These are phyloP conservation scores for Boehmeria nivea DNA, from an alignment of 306 rosid genomes.

Conservation along the genomic window DNA sequence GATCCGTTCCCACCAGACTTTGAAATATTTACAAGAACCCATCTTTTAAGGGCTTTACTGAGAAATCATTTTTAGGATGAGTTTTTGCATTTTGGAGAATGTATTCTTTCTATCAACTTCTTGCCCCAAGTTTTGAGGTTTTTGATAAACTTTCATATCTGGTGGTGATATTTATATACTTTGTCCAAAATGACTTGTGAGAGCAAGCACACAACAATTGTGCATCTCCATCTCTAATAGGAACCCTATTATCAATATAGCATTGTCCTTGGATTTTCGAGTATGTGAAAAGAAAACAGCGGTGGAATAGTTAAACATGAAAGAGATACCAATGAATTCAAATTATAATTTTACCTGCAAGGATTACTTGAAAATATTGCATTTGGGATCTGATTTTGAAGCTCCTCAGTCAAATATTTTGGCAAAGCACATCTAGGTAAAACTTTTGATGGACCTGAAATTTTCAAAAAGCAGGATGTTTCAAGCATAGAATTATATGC, in stretches of 20 bases:
- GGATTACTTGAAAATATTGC: constrained; percentile 90
- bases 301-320: neutral
- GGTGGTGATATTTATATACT: too few relatives aligned
- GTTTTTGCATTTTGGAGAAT: too few relatives aligned
- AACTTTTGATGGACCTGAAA: constrained; percentile 66
- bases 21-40: too few relatives aligned
- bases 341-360: constrained; percentile 53
- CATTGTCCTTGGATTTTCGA: neutral
- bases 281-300: neutral
- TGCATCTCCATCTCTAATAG: neutral
- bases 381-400: constrained; percentile 64
- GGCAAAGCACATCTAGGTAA: constrained; percentile 80
- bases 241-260: neutral
- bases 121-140: too few relatives aligned
- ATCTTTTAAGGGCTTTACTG: too few relatives aligned
- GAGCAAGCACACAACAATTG: too few relatives aligned
- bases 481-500: neutral
- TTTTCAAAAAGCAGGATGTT: neutral
- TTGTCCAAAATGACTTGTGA: too few relatives aligned
- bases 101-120: too few relatives aligned
- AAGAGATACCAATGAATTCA: too few relatives aligned
- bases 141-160: too few relatives aligned
- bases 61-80: too few relatives aligned
- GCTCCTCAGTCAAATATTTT: constrained; percentile 76
- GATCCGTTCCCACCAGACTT: too few relatives aligned